Percentiles rank a stretch among this genome's conserved stretches.
phyloP scores from a whole-genome alignment of 805 yeast genomes.

The Lipomyces anomalus region DNA sequence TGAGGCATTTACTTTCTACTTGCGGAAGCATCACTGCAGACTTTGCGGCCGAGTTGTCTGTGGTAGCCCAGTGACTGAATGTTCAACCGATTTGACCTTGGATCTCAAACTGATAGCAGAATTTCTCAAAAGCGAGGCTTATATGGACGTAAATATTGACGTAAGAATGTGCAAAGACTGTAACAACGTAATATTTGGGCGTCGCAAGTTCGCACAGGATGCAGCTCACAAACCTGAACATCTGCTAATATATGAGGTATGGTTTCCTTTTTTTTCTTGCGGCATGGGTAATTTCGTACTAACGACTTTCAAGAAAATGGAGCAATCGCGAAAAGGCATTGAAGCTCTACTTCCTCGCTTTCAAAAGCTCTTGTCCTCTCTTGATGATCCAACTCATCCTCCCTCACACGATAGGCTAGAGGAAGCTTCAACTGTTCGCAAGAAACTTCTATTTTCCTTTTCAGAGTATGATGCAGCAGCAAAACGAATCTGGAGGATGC shows the following conservation, averaged over 20 bases:
- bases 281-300: too few species aligned
- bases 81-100: constrained; percentile 55
- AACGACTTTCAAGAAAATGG: constrained; percentile 41
- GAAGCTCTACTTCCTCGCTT: constrained; percentile 41
- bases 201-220: constrained; percentile 46
- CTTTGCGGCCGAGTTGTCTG: constrained; percentile 81
- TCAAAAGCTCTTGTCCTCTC: constrained; percentile 34
- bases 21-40: constrained; percentile 86
- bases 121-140: constrained; percentile 11
- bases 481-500: constrained; percentile 38
- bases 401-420: constrained; percentile 31
- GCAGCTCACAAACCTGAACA: constrained; percentile 32
- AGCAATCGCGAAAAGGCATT: constrained; percentile 37
- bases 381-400: constrained; percentile 34
- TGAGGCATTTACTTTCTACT: constrained; percentile 47
- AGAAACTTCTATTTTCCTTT: constrained; percentile 45
- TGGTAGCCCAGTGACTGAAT: constrained; percentile 53
- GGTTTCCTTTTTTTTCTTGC: too few species aligned
- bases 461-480: constrained; percentile 47
- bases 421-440: constrained; percentile 41
- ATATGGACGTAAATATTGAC: constrained; percentile 21
- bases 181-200: constrained; percentile 53
- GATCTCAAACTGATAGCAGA: constrained; percentile 11
- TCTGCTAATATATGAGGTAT: too few species aligned
- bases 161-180: constrained; percentile 68